Percentiles rank a stretch among this genome's conserved stretches.
Evolutionary conservation across 2,329 filamentous ascomycete genomes (phyloP).

Genomic region (Botrytis cinerea): DNA sequence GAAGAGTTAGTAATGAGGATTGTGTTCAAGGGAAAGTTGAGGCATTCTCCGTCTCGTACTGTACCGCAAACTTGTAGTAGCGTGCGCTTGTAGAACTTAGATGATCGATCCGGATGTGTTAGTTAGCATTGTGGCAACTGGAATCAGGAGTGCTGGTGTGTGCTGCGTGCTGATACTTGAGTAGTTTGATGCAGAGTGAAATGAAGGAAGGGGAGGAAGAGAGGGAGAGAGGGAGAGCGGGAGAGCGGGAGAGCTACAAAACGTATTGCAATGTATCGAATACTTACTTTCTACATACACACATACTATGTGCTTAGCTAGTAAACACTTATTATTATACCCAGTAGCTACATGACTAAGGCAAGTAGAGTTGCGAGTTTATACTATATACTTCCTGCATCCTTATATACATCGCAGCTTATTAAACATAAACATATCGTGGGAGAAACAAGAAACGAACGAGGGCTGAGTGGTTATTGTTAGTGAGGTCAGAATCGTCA

Average conservation of each 20-base stretch:
- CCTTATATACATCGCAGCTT: neutral
- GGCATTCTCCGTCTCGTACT: neutral
- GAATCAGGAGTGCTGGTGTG: neutral
- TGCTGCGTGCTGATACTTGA: neutral
- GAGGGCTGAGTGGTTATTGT: neutral
- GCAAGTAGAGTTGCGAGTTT: neutral
- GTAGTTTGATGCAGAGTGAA: neutral
- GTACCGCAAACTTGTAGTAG: neutral
- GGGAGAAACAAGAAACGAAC: conserved; percentile 5
- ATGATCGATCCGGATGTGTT: neutral
- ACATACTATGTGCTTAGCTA: neutral
- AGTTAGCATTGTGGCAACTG: neutral
- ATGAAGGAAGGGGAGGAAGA: neutral
- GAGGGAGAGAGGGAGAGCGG: neutral
- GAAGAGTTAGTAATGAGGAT: neutral
- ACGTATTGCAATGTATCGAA: neutral
- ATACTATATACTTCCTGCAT: neutral
- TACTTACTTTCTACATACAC: neutral
- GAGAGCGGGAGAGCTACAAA: neutral
- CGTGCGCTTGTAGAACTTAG: neutral
- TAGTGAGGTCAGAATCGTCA: conserved; percentile 7
- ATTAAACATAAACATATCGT: neutral
- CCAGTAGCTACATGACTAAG: neutral
- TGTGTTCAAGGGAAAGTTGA: neutral
- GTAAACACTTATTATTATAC: neutral